phyloP scores from a whole-genome alignment of 192 early-diverging fungal genomes.

The Anaeromyces robustus region DNA sequence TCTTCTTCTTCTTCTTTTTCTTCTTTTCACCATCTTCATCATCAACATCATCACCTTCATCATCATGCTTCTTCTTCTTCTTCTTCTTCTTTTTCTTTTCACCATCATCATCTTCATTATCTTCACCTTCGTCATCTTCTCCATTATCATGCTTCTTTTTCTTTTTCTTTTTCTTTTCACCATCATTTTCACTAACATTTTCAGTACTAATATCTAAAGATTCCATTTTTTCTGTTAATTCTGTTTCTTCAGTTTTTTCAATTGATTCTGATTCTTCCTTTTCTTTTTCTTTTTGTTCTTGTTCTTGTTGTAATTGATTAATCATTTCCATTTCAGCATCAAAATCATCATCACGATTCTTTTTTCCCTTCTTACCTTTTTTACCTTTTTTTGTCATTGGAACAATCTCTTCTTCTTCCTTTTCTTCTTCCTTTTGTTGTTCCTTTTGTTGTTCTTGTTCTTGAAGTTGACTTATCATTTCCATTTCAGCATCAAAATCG shows the following conservation, averaged over 20 bases:
- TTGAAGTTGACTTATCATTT: neutral
- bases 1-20: neutral
- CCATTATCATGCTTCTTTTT: neutral
- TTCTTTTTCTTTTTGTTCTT: neutral
- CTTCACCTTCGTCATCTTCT: neutral
- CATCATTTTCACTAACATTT: neutral
- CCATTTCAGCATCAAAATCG: neutral
- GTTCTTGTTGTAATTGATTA: neutral
- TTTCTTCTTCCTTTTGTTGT: neutral
- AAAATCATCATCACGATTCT: no score
- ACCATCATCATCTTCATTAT: neutral
- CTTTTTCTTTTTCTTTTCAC: neutral
- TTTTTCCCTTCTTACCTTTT: no score
- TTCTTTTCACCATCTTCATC: constrained; percentile 1
- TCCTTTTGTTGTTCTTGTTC: neutral
- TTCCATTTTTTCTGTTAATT: neutral
- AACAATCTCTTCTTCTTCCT: neutral
- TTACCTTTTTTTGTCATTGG: no score
- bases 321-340: no score
- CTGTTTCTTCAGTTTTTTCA: neutral
- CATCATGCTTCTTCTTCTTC: neutral
- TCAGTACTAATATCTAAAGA: neutral
- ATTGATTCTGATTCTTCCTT: neutral
- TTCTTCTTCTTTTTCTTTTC: neutral
- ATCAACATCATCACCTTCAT: neutral